Base-by-base conservation (phyloP, 441 rosid genomes). In the Pelargonium citronellum region DNA sequence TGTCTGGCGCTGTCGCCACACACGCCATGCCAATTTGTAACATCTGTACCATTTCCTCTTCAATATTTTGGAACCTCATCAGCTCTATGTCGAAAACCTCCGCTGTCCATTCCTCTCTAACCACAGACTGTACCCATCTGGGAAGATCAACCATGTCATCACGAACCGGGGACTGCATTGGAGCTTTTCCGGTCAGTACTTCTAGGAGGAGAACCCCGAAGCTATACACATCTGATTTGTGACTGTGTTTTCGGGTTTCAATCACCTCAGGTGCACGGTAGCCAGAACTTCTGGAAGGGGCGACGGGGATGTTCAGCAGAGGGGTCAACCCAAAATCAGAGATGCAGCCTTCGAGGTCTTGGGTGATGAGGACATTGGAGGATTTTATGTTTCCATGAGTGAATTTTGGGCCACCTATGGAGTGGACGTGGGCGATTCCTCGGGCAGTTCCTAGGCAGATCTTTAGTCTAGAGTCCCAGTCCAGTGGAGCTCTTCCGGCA, bases 41-140 rank as follows among this genome's bases (percentile, higher is more conserved):
- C 93, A 87, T 85, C 77, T 87, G 91, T 44, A 88, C 89, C 89
- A 88, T 82, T 61, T 88, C 93, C 69, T 88, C 93, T 79, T 88
- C 93, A 16, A 83, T 85, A 80, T 88, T 85, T 19, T 82, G 88
- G 75, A 82, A 83, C 73, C 79, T 86, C 89, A 88, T 85, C 68
- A 88, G 78, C 79, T 88, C 93, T 16, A 83, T 81, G 64, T 88
- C 93, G 12, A 88, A 88, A 37, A 88, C 93, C 79, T 88, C 91
- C 4, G 89, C 89, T 1, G 91, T 88, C 93, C 93, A 88, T 68
- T 87, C 93, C 75, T 86, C 93, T 63, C 89, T 82, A 16, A 88
- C 93, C 20, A 88, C 93, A 12, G 93, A 88, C 74, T 88, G 91
- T 15, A 88, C 93, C 93, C 93, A 88, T 81, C 88, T 81, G 0